Percentiles rank a stretch among this genome's conserved stretches.
Conservation (phyloP, 306 rosid species). For the cucumber (Cucumis sativus) region DNA sequence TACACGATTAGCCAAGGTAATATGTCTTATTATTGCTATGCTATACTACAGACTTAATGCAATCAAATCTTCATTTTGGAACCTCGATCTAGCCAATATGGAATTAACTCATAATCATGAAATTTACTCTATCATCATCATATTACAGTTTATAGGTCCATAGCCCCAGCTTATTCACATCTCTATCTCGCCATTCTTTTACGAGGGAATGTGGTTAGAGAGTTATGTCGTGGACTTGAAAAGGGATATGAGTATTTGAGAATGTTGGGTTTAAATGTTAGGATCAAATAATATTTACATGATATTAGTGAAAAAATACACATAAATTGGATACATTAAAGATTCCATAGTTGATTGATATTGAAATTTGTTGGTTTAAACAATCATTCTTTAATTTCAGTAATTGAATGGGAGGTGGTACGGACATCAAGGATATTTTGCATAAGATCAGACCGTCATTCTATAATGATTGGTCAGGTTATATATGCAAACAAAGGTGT, state of each 20-base stretch:
- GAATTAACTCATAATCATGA: neutral
- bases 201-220: neutral
- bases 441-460: neutral
- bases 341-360: neutral
- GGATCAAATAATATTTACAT: neutral
- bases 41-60: neutral
- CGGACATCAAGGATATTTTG: neutral
- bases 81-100: neutral
- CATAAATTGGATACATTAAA: neutral
- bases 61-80: neutral
- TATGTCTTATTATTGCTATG: neutral
- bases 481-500: neutral
- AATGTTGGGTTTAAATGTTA: neutral
- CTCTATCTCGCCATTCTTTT: no score
- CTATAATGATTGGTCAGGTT: neutral
- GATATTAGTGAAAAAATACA: neutral
- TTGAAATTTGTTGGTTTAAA: neutral
- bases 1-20: slow-evolving; percentile 85
- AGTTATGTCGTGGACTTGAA: neutral
- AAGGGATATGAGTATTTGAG: neutral
- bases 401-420: neutral
- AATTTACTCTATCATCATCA: neutral
- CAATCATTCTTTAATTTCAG: neutral
- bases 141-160: neutral
- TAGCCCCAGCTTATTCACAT: neutral